phyloP scores from a whole-genome alignment of 1,284 basidiomycete species.

The Abortiporus biennis region DNA sequence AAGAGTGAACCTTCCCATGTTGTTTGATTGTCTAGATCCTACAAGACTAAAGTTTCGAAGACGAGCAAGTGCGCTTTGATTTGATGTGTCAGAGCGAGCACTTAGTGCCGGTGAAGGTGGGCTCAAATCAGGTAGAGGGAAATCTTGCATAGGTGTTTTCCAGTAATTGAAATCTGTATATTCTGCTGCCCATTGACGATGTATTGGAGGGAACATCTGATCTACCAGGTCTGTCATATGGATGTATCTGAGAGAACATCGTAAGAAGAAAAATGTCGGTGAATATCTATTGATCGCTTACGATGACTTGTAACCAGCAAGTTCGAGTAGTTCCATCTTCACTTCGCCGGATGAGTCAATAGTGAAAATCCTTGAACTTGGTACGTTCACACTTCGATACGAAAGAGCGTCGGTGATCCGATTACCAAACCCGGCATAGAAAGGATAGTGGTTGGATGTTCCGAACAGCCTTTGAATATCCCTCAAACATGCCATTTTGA shows the following conservation, averaged over 20 bases:
- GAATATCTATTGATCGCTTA: constrained; percentile 30
- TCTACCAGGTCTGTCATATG: constrained; percentile 99
- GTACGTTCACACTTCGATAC: constrained; percentile 93
- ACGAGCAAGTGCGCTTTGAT: constrained; percentile 65
- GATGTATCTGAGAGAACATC: constrained; percentile 58
- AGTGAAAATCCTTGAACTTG: constrained; percentile 94
- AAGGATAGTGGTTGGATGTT: constrained; percentile 65
- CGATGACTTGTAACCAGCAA: constrained; percentile 96
- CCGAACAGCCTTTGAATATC: constrained; percentile 95
- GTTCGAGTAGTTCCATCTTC: constrained; percentile 93
- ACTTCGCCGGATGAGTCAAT: constrained; percentile 96
- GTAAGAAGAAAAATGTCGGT: neutral
- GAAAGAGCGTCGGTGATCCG: constrained; percentile 97
- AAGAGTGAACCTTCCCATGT: constrained; percentile 22
- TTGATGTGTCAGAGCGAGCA: constrained; percentile 83
- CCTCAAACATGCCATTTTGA: constrained; percentile 99
- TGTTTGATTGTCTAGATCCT: constrained; percentile 38
- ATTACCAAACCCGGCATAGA: constrained; percentile 98
- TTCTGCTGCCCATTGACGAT: constrained; percentile 82
- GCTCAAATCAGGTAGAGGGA: constrained; percentile 82
- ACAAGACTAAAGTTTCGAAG: constrained; percentile 79
- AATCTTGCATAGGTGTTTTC: constrained; percentile 76
- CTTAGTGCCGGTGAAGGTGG: constrained; percentile 91
- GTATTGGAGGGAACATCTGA: constrained; percentile 98
- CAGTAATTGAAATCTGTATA: constrained; percentile 98